Evolutionary conservation across 257 asterid genomes (phyloP), one percentile per base, ranked within the genome.

Genomic region (Knoxia roxburghii): DNA sequence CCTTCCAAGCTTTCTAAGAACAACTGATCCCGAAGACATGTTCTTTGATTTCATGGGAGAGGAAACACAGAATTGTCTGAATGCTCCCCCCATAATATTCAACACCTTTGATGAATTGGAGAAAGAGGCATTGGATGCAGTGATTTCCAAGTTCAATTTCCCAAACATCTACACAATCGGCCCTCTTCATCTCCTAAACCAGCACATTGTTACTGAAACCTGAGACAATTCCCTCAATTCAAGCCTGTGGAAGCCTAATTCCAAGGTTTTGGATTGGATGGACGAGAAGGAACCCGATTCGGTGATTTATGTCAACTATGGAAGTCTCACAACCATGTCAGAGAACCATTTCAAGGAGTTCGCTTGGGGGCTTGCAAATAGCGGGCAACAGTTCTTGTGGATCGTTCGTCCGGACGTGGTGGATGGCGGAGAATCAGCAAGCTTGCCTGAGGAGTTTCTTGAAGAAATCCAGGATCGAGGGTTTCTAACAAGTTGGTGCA

Each of bases 11-110:
- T 85, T 85, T 64, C 14, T 85, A 27, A 43, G 71, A 57, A 83
- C 84, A 37, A 79, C 84, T 0, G 85, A 87, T 72, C 89, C 87
- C 18, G 23, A 87, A 21, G 91, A 85, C 78, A 79, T 87, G 20
- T 59, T 87, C 86, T 78, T 87, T 59, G 70, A 83, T 24, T 81
- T 71, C 84, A 0, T 75, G 63, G 77, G 79, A 65, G 85, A 83
- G 56, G 86, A 87, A 76, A 79, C 81, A 3, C 83, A 83, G 39
- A 70, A 41, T 20, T 72, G 82, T 23, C 79, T 84, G 0, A 77
- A 74, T 40, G 66, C 90, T 30, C 40, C 80, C 0, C 83, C 86
- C 8, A 54, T 87, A 49, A 77, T 84, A 54, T 79, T 87, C 79
- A 84, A 84, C 73, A 81, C 87, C 35, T 87, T 82, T 20, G 71